phyloP scores from a whole-genome alignment of 768 basidiomycete genomes.

The Jaapia argillacea region DNA sequence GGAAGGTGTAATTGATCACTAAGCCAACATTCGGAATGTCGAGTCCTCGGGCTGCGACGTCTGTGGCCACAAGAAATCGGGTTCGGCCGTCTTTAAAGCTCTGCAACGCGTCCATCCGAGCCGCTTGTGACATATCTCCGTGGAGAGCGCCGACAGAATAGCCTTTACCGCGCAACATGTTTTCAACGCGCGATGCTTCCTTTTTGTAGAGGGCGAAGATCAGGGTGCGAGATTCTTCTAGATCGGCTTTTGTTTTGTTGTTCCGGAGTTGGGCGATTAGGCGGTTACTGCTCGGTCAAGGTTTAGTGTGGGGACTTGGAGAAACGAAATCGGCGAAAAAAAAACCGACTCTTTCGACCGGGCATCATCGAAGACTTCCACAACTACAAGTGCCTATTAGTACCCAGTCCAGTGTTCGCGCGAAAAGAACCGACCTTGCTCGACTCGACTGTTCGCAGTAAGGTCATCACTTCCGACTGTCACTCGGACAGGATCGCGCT shows the following conservation, averaged over 20 bases:
- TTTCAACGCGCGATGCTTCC: conserved; percentile 86
- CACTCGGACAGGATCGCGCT: conserved; percentile 73
- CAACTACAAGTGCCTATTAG: conserved; percentile 19
- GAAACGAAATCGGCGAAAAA: not conserved
- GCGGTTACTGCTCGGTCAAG: conserved; percentile 35
- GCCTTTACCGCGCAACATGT: conserved; percentile 61
- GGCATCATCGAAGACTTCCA: conserved; percentile 86
- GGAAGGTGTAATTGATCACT: conserved; percentile 97
- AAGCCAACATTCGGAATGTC: conserved; percentile 94
- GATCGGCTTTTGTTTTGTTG: conserved; percentile 42
- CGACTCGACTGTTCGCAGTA: conserved; percentile 89
- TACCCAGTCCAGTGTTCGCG: too few species aligned
- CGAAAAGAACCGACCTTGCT: conserved; percentile 39
- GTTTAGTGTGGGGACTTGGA: not conserved
- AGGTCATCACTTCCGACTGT: conserved; percentile 95
- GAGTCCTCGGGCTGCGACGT: conserved; percentile 93
- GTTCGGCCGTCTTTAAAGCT: conserved; percentile 78
- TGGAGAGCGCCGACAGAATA: conserved; percentile 79
- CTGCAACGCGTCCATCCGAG: conserved; percentile 78
- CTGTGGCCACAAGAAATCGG: conserved; percentile 86
- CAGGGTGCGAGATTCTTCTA: conserved; percentile 60
- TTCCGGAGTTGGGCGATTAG: conserved; percentile 50
- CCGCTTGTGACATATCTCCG: conserved; percentile 82
- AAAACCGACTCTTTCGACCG: conserved; percentile 75
- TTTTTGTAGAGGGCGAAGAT: conserved; percentile 98